Percentiles rank a stretch among this genome's conserved stretches.
Conservation (phyloP, 768 basidiomycete species). For the Suillus placidus region DNA sequence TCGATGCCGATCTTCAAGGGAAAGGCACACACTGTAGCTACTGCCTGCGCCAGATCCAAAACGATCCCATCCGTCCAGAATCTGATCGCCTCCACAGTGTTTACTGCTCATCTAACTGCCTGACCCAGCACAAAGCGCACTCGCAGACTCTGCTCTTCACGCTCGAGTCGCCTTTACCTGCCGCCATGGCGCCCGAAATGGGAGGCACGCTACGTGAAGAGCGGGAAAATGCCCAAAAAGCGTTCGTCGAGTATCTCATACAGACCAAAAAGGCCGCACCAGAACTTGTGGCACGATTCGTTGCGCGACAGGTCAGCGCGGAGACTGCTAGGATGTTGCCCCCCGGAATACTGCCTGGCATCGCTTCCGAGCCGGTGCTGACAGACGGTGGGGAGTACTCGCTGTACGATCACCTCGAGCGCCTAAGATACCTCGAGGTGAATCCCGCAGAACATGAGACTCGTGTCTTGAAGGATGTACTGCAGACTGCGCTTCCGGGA, state of each 20-base stretch:
- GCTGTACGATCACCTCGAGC: conserved; percentile 76
- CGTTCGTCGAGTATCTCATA: conserved; percentile 58
- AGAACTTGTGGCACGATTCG: conserved; percentile 68
- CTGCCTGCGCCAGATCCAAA: conserved; percentile 64
- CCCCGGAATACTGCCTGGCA: conserved; percentile 23
- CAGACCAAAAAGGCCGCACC: conserved; percentile 48
- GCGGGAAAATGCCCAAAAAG: conserved; percentile 61
- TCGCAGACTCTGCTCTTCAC: conserved; percentile 75
- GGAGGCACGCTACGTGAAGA: conserved; percentile 40
- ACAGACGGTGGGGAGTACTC: conserved; percentile 57
- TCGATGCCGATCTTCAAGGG: conserved; percentile 72
- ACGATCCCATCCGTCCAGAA: conserved; percentile 47
- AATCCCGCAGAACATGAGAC: conserved; percentile 50
- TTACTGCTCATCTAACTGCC: conserved; percentile 77
- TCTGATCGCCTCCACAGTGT: conserved; percentile 57
- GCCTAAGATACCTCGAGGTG: conserved; percentile 69
- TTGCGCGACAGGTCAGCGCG: conserved; percentile 68
- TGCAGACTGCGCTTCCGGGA: conserved; percentile 67
- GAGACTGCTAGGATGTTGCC: conserved; percentile 62
- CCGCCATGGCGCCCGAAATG: conserved; percentile 36
- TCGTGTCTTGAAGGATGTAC: conserved; percentile 52
- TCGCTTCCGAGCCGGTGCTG: conserved; percentile 24
- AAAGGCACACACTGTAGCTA: conserved; percentile 72
- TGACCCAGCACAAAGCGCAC: conserved; percentile 53
- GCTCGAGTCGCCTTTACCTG: conserved; percentile 61